phyloP scores from a whole-genome alignment of 805 yeast species.

The Ogataea haglerorum region DNA sequence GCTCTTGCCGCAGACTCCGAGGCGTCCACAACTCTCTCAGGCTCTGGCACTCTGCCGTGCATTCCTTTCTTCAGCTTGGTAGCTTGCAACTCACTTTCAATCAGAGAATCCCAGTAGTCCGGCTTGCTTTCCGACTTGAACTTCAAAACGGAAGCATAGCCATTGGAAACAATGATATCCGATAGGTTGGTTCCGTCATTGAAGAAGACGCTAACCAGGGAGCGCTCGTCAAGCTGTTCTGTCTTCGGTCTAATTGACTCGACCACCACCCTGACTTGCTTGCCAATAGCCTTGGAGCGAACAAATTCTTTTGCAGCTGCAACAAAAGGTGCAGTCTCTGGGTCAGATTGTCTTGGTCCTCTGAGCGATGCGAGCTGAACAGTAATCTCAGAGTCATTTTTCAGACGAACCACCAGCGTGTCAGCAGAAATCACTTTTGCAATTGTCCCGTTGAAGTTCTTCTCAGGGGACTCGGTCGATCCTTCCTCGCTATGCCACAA shows the following conservation, averaged over 20 bases:
- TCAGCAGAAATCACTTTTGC: constrained; percentile 66
- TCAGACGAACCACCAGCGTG: constrained; percentile 53
- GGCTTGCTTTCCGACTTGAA: constrained; percentile 74
- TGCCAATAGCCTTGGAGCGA: constrained; percentile 67
- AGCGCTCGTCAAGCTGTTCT: constrained; percentile 61
- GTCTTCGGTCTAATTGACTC: constrained; percentile 64
- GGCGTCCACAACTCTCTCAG: constrained; percentile 71
- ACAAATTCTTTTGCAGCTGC: constrained; percentile 71
- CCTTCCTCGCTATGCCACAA: constrained; percentile 43
- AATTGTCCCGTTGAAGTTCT: constrained; percentile 51
- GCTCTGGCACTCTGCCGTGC: constrained; percentile 53
- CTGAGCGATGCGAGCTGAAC: constrained; percentile 77
- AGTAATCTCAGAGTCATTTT: constrained; percentile 50
- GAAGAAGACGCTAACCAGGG: constrained; percentile 55
- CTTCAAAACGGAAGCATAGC: constrained; percentile 73
- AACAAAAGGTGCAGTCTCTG: constrained; percentile 52
- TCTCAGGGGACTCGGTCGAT: constrained; percentile 41
- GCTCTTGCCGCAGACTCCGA: constrained; percentile 72
- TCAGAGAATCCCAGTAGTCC: constrained; percentile 69
- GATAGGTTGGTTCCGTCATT: constrained; percentile 57
- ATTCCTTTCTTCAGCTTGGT: constrained; percentile 58
- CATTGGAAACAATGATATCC: constrained; percentile 55
- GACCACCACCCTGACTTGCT: constrained; percentile 55
- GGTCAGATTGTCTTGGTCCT: constrained; percentile 66
- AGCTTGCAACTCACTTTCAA: constrained; percentile 67